phyloP scores from a whole-genome alignment of 2,329 filamentous ascomycete genomes.

The Ophiosphaerella herpotricha region DNA sequence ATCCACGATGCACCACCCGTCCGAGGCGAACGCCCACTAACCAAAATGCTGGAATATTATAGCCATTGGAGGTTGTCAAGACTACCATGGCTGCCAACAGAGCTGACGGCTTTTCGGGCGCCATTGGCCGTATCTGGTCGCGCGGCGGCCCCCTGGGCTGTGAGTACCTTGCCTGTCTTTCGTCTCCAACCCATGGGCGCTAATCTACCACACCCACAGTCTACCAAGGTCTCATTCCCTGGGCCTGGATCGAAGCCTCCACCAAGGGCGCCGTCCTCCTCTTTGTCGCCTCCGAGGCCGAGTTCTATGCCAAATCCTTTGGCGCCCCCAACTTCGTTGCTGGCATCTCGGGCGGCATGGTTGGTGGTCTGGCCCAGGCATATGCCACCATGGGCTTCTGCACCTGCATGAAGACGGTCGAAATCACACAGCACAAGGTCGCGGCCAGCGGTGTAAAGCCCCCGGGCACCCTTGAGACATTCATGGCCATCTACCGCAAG shows the following conservation, averaged over 20 bases:
- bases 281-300: slow-evolving; percentile 97
- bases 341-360: slow-evolving; percentile 89
- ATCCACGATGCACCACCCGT: background rate
- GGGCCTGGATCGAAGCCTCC: slow-evolving; percentile 98
- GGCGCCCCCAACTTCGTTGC: slow-evolving; percentile 86
- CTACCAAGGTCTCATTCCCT: slow-evolving; percentile 97
- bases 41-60: slow-evolving; percentile 32
- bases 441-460: slow-evolving; percentile 81
- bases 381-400: slow-evolving; percentile 99
- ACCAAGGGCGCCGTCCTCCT: slow-evolving; percentile 99
- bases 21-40: no score
- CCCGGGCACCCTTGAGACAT: slow-evolving; percentile 89
- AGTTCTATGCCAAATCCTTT: slow-evolving; percentile 84
- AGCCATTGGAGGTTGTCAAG: slow-evolving; percentile 98
- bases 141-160: slow-evolving; percentile 93
- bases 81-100: slow-evolving; percentile 99
- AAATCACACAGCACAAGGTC: slow-evolving; percentile 98
- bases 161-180: slow-evolving; percentile 58
- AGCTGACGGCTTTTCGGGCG: slow-evolving; percentile 79
- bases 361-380: slow-evolving; percentile 93
- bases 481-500: slow-evolving; percentile 94
- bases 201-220: slow-evolving; percentile 59
- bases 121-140: slow-evolving; percentile 86
- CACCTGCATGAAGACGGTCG: slow-evolving; percentile 99
- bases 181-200: background rate